phyloP scores from a whole-genome alignment of 2,329 filamentous ascomycete species.

The Colletotrichum orchidophilum region DNA sequence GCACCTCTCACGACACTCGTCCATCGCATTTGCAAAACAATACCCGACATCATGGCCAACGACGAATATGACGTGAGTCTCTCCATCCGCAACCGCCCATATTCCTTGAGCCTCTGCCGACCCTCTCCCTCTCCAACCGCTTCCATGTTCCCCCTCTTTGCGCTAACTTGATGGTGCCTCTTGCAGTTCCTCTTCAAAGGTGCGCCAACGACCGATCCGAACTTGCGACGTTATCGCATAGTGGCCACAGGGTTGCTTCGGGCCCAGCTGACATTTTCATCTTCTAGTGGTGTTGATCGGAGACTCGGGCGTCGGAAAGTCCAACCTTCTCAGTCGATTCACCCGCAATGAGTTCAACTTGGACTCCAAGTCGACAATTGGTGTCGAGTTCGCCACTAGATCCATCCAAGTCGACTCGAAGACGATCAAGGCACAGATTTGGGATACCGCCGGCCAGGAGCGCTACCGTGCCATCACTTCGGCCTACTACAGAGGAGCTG shows the following conservation, averaged over 20 bases:
- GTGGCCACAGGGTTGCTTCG: neutral
- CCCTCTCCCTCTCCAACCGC: constrained; percentile 38
- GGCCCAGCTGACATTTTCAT: constrained; percentile 42
- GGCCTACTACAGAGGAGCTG: constrained; percentile 97
- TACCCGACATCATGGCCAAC: constrained; percentile 87
- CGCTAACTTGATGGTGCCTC: constrained; percentile 33
- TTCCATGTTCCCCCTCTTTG: constrained; percentile 33
- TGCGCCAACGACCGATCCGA: constrained; percentile 52
- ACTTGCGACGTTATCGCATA: constrained; percentile 32
- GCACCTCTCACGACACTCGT: constrained; percentile 35
- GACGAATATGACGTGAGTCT: constrained; percentile 99
- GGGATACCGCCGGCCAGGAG: constrained; percentile 99
- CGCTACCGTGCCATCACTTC: constrained; percentile 99
- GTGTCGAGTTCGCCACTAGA: constrained; percentile 97
- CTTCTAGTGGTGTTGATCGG: constrained; percentile 91
- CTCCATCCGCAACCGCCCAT: constrained; percentile 8
- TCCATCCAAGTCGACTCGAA: constrained; percentile 99
- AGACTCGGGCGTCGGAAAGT: constrained; percentile 99
- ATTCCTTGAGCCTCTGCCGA: constrained; percentile 3
- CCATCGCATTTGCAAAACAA: constrained; percentile 36
- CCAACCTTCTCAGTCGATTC: constrained; percentile 99
- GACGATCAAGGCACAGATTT: constrained; percentile 99
- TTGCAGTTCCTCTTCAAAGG: constrained; percentile 98
- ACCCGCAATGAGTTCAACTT: constrained; percentile 99
- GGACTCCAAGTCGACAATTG: constrained; percentile 99